Evolutionary conservation across 345 rosid species (phyloP).

Genomic region (Gossypium arboreum): DNA sequence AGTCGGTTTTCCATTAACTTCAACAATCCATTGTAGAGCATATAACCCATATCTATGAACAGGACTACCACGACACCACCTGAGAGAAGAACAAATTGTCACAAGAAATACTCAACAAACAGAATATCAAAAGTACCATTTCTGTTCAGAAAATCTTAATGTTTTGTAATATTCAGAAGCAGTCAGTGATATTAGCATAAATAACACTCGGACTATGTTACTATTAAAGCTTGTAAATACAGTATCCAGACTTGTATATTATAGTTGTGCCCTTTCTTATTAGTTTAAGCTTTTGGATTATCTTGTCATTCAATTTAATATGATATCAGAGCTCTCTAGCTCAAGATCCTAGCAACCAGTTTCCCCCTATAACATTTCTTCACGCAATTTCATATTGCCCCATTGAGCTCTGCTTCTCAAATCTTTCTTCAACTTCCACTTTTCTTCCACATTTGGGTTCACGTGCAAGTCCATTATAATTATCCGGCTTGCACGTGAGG

Average conservation of each 20-base stretch:
- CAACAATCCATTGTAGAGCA: constrained; percentile 93
- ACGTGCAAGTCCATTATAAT: too few species aligned
- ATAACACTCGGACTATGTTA: not conserved
- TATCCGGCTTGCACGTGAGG: too few species aligned
- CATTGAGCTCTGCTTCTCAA: not conserved
- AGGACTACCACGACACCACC: constrained; percentile 97
- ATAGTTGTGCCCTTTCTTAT: not conserved
- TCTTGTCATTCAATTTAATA: not conserved
- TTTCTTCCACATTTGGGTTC: too few species aligned
- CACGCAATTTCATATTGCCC: not conserved
- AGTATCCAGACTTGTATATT: not conserved
- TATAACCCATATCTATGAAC: constrained; percentile 78
- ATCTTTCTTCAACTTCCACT: not conserved
- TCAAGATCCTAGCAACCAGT: not conserved
- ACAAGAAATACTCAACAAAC: not conserved
- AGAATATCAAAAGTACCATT: not conserved
- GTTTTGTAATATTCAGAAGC: not conserved
- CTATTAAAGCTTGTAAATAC: not conserved
- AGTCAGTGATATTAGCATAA: not conserved
- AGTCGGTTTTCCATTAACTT: constrained; percentile 79
- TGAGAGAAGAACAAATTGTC: constrained; percentile 22
- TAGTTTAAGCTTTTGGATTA: not conserved
- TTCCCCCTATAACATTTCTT: not conserved
- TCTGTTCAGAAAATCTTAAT: not conserved
- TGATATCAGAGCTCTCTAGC: not conserved